Conservation (phyloP, 331 rosid genomes). For the Erythrophleum ivorense region DNA sequence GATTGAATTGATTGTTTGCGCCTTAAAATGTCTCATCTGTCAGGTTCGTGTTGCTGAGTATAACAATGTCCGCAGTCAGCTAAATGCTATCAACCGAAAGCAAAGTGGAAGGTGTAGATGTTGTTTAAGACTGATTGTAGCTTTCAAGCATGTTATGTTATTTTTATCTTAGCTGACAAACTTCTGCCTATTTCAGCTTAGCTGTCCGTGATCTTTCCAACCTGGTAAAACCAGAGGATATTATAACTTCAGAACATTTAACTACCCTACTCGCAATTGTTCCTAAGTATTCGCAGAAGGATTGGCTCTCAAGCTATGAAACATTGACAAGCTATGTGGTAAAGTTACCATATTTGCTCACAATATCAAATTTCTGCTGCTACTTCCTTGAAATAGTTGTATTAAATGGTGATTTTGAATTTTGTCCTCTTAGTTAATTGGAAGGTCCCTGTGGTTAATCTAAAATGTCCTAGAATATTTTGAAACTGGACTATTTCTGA, state of each 20-base stretch:
- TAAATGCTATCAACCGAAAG: conserved; percentile 93
- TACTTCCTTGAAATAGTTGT: conserved; percentile 32
- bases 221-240: conserved; percentile 87
- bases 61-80: conserved; percentile 85
- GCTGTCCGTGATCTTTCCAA: conserved; percentile 80
- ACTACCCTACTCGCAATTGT: conserved; percentile 78
- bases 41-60: conserved; percentile 95
- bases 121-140: neutral
- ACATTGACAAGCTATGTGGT: conserved; percentile 79
- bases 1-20: conserved; percentile 25
- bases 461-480: conserved; percentile 30
- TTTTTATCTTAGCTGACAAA: conserved; percentile 27
- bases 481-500: conserved; percentile 29
- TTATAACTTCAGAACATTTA: conserved; percentile 80
- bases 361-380: conserved; percentile 25
- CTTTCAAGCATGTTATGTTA: neutral
- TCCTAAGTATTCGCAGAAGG: conserved; percentile 84
- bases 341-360: conserved; percentile 35
- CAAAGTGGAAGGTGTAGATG: conserved; percentile 86
- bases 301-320: conserved; percentile 84
- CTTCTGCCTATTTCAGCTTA: conserved; percentile 53
- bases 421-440: conserved; percentile 4
- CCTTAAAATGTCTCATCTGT: conserved; percentile 40
- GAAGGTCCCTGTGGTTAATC: conserved; percentile 26
- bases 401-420: conserved; percentile 34